Base-by-base conservation (phyloP, 768 basidiomycete genomes). In the Dictyophora rubrovolvata region DNA sequence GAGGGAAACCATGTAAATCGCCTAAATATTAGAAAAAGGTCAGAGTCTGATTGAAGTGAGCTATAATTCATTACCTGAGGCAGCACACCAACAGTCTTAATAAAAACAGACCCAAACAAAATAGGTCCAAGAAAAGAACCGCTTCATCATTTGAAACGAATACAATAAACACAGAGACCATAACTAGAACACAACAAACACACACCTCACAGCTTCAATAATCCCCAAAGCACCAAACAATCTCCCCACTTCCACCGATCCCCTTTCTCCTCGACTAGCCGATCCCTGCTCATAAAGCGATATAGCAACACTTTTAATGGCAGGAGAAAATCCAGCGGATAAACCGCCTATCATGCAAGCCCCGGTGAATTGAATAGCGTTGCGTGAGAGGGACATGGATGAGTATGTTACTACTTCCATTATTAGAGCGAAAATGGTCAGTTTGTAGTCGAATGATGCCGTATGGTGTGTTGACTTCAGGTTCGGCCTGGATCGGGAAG, bases 201-300 rank as follows among this genome's bases (percentile, higher is more conserved):
- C 35, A 17, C 63, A 85, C 82, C 83, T 76, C 10, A 91, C 66
- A 5, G 86, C 82, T 61, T 87, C 81, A 3, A 91, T 63, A 28
- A 93, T 87, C 58, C 85, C 83, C 59, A 93, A 63, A 3, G 83
- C 90, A 12, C 90, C 93, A 65, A 93, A 93, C 17, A 96, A 74
- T 64, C 74, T 77, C 2, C 91, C 93, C 12, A 77, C 73, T 65
- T 92, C 87, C 14, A 74, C 75, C 0, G 63, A 64, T 37, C 66
- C 65, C 7, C 28, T 7, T 7, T 28, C 28, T 28, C 7, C 28
- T 28, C 7, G 28, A 7, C 28, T 28, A 1, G 83, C 79, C 1
- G 79, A 79, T 18, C 74, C 72, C n/a, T 70, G 70, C 28, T 72
- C 71, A 61, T 85, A 88, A 49, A 89, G 66, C 21, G 85, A 80